These are phyloP conservation scores for Tylopilus balloui DNA, from an alignment of 768 basidiomycete genomes.

Conservation along the genomic window DNA sequence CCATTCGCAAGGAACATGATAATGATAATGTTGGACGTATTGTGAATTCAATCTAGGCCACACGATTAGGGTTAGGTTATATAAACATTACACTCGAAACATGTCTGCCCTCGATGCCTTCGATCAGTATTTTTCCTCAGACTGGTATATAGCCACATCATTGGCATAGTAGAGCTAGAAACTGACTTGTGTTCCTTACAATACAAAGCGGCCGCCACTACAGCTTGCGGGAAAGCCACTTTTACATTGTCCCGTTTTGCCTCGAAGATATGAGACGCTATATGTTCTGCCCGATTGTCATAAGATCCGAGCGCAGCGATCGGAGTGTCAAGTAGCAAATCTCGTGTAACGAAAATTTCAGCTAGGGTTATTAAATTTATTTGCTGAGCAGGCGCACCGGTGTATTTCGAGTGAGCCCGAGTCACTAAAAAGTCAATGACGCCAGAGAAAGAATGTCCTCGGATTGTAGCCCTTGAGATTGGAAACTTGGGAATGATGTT, in stretches of 20 bases:
- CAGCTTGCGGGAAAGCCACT: neutral
- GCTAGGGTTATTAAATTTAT: neutral
- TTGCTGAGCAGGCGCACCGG: neutral
- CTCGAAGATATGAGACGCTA: neutral
- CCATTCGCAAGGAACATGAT: too few species aligned
- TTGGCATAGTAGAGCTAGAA: too few species aligned
- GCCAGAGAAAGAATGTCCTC: neutral
- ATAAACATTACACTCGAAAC: too few species aligned
- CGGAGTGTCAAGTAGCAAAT: too few species aligned
- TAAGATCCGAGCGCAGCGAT: too few species aligned
- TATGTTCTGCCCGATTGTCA: too few species aligned
- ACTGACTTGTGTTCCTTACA: neutral
- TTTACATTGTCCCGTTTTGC: neutral
- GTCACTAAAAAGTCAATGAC: neutral
- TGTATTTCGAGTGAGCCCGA: neutral
- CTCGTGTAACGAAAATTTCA: neutral
- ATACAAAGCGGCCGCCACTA: neutral
- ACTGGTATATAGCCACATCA: too few species aligned
- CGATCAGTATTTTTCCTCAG: too few species aligned
- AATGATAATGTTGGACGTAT: too few species aligned
- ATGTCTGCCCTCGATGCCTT: too few species aligned
- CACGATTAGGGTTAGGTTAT: too few species aligned
- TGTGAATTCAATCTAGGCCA: too few species aligned
- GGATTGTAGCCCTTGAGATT: neutral
- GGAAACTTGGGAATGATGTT: neutral